Evolutionary conservation across 2,329 filamentous ascomycete genomes (phyloP), one percentile per base, ranked within the genome.

Genomic region (Ceratocystis variospora): DNA sequence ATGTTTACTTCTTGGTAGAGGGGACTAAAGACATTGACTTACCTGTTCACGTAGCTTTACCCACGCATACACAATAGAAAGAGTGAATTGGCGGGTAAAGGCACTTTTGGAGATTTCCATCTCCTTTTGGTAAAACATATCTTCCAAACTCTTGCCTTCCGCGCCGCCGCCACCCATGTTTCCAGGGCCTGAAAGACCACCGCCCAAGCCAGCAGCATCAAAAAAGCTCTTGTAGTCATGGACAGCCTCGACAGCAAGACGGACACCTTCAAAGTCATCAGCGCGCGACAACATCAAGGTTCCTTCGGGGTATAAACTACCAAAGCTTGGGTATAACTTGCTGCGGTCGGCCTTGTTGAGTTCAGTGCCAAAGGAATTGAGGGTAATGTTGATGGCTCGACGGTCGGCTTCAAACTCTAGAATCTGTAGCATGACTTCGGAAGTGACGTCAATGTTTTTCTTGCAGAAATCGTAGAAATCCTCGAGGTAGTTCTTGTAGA

Each of bases 401-500:
- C 94, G 85, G 75, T 99, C 94, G 28, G 95, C 94, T 79, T 99
- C 94, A 72, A 99, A 99, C 74, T 96, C 89, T 62, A 99, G 80
- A 63, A 96, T 89, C 78, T 97, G 93, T 6, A 87, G 86, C 94
- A 99, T 99, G 74, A 96, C 86, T 72, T 96, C 91, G 55, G 90
- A 82, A 0, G 94, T 99, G 78, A 97, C 88, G 53, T 96, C 93
- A 0, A 91, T 81, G 73, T 96, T 84, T 8, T 87, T 88, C 77
- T 93, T 96, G 77, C 97, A 88, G 75, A 96, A 99, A 70, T 88
- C 83, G 79, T 97, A 85, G 76, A 99, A 99, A 75, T 97, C 94
- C 75, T 99, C 94, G 6, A 99, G 83, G 75, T 99, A 99, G 80
- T 97, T 97, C 83, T 99, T 99, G 82, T 97, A 99, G 45, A 99